These are phyloP conservation scores for Hypoxylon sp. DNA, from an alignment of 2,329 filamentous ascomycete species.

Conservation along the genomic window DNA sequence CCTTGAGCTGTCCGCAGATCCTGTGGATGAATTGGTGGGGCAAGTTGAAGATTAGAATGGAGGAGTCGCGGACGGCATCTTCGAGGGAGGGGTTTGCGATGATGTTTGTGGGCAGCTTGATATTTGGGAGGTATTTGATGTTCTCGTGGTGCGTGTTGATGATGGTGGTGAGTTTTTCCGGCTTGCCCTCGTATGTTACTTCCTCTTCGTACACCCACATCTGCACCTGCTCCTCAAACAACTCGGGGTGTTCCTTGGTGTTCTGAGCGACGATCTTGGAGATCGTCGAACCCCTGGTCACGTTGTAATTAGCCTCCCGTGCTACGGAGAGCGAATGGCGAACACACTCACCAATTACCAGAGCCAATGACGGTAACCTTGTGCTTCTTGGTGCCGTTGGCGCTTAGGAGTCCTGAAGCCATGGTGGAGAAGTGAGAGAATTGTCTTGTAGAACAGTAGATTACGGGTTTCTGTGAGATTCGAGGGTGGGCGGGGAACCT, in stretches of 20 bases:
- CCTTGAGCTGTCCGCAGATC: conserved; percentile 86
- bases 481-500: conserved; percentile 29
- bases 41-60: conserved; percentile 95
- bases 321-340: not conserved
- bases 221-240: conserved; percentile 91
- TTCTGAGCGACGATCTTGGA: conserved; percentile 98
- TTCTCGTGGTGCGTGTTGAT: conserved; percentile 98
- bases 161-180: conserved; percentile 88
- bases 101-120: conserved; percentile 85
- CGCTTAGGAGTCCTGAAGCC: conserved; percentile 57
- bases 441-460: conserved; percentile 28
- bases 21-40: conserved; percentile 95
- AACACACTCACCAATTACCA: conserved; percentile 84
- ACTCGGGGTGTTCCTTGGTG: conserved; percentile 78
- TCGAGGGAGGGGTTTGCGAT: conserved; percentile 85
- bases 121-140: conserved; percentile 95
- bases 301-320: conserved; percentile 21
- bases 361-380: conserved; percentile 95
- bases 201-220: conserved; percentile 99
- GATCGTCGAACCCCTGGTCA: conserved; percentile 89
- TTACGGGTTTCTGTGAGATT: conserved; percentile 19
- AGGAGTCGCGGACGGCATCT: conserved; percentile 85
- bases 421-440: conserved; percentile 48
- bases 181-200: conserved; percentile 75
- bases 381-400: conserved; percentile 80